phyloP scores from a whole-genome alignment of 768 basidiomycete genomes.

The Lentinula aciculospora region DNA sequence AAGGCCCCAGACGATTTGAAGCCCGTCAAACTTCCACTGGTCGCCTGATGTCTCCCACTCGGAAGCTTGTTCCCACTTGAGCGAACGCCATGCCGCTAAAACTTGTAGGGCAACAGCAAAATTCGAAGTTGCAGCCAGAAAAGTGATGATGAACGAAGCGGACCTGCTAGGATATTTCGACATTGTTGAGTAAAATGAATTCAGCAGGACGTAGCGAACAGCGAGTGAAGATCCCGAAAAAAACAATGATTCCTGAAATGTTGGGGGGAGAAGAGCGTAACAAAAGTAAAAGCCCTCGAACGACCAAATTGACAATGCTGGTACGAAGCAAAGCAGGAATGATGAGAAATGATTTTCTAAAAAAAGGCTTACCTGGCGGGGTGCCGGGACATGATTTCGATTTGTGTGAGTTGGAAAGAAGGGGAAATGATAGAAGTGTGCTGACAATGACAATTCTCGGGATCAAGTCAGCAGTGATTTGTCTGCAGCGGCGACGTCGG shows the following conservation, averaged over 20 bases:
- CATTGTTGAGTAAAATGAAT: neutral
- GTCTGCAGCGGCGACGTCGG: neutral
- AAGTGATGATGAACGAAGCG: conserved; percentile 32
- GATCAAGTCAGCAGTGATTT: neutral
- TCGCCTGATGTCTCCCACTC: conserved; percentile 40
- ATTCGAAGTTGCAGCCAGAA: conserved; percentile 29
- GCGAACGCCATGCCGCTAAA: conserved; percentile 27
- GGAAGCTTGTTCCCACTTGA: conserved; percentile 41
- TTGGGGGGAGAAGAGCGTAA: neutral
- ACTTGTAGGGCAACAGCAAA: conserved; percentile 30
- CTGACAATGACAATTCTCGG: neutral
- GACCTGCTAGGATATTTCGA: conserved; percentile 18
- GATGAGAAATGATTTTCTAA: neutral
- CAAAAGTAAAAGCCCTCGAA: neutral
- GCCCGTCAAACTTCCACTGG: conserved; percentile 34
- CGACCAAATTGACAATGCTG: neutral
- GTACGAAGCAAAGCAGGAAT: neutral
- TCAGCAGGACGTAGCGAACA: neutral
- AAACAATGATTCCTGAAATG: neutral
- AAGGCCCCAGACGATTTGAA: conserved; percentile 55
- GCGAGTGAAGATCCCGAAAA: neutral
- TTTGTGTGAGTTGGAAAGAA: neutral
- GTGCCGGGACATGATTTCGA: conserved; percentile 2
- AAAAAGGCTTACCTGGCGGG: conserved; percentile 4
- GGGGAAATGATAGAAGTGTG: neutral